Evolutionary conservation across 2,329 filamentous ascomycete species (phyloP).

Genomic region (Pseudocercospora fuligena): DNA sequence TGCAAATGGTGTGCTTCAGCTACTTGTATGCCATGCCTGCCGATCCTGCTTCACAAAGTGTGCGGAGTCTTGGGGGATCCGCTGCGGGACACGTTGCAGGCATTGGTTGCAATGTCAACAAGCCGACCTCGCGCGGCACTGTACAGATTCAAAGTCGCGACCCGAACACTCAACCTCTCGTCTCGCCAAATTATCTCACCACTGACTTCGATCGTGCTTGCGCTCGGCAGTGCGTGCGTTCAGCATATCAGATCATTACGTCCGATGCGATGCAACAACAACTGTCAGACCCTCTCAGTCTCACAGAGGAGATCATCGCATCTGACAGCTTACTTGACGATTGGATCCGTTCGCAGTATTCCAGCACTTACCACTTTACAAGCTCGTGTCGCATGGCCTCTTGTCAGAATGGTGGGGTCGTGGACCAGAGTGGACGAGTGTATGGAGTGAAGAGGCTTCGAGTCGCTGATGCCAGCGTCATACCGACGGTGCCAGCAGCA

Average conservation of each 20-base stretch:
- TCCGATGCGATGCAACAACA: conserved; percentile 15
- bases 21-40: conserved; percentile 11
- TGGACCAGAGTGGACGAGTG: conserved; percentile 29
- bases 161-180: conserved; percentile 7
- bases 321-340: conserved; percentile 16
- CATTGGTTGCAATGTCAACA: conserved; percentile 17
- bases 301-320: conserved; percentile 10
- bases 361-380: conserved; percentile 21
- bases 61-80: conserved; percentile 9
- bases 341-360: conserved; percentile 21
- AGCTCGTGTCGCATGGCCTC: conserved; percentile 24
- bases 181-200: conserved; percentile 13
- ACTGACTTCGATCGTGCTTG: conserved; percentile 16
- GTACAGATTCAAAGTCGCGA: conserved; percentile 9
- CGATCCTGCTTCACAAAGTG: not conserved
- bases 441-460: conserved; percentile 28
- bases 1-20: conserved; percentile 18
- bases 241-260: conserved; percentile 12
- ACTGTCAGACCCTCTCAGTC: conserved; percentile 12
- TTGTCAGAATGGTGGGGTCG: conserved; percentile 28
- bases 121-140: conserved; percentile 8
- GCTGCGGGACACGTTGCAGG: conserved; percentile 12
- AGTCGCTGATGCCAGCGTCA: conserved; percentile 33
- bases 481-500: conserved; percentile 26
- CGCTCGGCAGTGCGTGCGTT: conserved; percentile 12